These are phyloP conservation scores for Salix arbutifolia DNA, from an alignment of 345 rosid genomes.

Conservation along the genomic window DNA sequence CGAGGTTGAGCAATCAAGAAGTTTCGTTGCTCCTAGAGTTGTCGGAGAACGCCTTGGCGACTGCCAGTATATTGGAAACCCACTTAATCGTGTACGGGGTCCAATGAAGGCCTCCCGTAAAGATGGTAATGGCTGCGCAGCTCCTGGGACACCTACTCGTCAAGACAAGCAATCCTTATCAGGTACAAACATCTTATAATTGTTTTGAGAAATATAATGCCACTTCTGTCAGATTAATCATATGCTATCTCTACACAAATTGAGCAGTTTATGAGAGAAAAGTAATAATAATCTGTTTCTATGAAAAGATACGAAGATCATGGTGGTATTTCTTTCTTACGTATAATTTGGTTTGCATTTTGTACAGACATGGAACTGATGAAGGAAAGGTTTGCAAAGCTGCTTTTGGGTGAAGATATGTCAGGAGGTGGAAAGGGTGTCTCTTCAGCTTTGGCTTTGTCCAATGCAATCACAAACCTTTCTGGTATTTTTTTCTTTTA, in stretches of 20 bases:
- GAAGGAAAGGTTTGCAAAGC: slow-evolving; percentile 64
- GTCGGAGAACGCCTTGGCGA: slow-evolving; percentile 24
- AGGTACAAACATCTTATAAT: too few species aligned
- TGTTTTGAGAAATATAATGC: too few species aligned
- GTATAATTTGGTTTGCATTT: not conserved
- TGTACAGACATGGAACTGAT: slow-evolving; percentile 50
- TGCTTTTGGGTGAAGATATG: slow-evolving; percentile 77
- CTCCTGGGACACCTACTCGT: slow-evolving; percentile 16
- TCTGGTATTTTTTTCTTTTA: slow-evolving; percentile 38
- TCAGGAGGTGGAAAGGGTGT: slow-evolving; percentile 79
- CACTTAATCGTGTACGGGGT: slow-evolving; percentile 22
- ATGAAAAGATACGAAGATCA: not conserved
- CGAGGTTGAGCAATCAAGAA: slow-evolving; percentile 8
- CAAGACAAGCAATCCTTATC: slow-evolving; percentile 33
- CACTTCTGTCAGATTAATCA: too few species aligned
- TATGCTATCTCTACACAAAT: too few species aligned
- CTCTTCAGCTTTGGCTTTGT: slow-evolving; percentile 67
- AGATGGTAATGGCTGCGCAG: not conserved
- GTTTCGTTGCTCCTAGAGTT: not conserved
- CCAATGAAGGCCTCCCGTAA: slow-evolving; percentile 6
- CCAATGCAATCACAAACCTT: slow-evolving; percentile 68
- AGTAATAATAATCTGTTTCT: too few species aligned
- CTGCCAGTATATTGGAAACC: slow-evolving; percentile 19
- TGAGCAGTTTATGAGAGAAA: too few species aligned
- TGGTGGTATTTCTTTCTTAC: not conserved